Evolutionary conservation across 192 early-diverging fungal genomes (phyloP).

Genomic region (Backusella parvicylindrica): DNA sequence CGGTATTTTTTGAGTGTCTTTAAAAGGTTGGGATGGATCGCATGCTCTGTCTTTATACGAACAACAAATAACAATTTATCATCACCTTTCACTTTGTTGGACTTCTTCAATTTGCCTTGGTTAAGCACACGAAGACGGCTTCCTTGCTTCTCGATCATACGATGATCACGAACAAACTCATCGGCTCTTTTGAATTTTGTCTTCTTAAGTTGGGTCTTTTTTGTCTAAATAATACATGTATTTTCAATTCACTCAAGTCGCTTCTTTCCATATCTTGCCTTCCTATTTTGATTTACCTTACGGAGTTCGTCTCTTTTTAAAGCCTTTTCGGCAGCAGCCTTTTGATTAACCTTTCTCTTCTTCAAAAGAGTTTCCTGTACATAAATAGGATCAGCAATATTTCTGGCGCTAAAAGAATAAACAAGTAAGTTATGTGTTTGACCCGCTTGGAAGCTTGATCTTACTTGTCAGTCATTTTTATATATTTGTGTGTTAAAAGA

Average conservation of each 20-base stretch:
- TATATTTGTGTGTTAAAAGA: not conserved
- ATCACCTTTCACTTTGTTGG: not conserved
- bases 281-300: not conserved
- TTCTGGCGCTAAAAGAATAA: conserved; percentile 29
- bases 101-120: not conserved
- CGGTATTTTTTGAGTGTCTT: conserved; percentile 6
- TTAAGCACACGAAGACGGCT: conserved; percentile 7
- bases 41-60: conserved; percentile 1
- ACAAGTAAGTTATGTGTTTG: not conserved
- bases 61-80: conserved; percentile 16
- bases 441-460: not conserved
- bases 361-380: conserved; percentile 79
- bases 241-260: not conserved
- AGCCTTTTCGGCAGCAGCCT: conserved; percentile 54
- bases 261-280: not conserved
- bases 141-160: conserved; percentile 6
- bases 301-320: conserved; percentile 7
- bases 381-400: conserved; percentile 58
- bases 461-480: not conserved
- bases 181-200: conserved; percentile 25
- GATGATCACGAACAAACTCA: conserved; percentile 13
- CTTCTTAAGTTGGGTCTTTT: conserved; percentile 6
- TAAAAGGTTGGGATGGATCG: not conserved
- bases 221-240: not conserved
- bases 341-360: conserved; percentile 73